Evolutionary conservation across 345 rosid species (phyloP).

Genomic region (Eucalyptus regnans): DNA sequence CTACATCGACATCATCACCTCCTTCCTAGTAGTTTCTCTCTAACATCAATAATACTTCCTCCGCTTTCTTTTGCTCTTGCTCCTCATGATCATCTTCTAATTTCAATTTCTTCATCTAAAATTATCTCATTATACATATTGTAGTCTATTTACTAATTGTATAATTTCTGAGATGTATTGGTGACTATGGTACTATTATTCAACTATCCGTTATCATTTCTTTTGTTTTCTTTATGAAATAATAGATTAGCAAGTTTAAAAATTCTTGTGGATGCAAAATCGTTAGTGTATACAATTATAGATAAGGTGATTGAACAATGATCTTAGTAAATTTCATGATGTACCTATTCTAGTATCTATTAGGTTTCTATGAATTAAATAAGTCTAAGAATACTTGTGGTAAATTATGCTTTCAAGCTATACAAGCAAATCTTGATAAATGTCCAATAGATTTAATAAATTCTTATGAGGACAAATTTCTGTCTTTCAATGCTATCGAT

Average conservation of each 20-base stretch:
- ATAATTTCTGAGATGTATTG: neutral
- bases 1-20: neutral
- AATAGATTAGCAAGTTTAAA: neutral
- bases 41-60: neutral
- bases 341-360: no score
- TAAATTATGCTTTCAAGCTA: neutral
- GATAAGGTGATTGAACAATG: neutral
- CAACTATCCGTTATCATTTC: no score
- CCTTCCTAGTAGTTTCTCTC: neutral
- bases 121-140: neutral
- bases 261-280: neutral
- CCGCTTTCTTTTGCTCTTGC: neutral
- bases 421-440: neutral
- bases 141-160: neutral
- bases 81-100: neutral
- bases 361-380: neutral
- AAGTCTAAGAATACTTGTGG: neutral
- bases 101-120: neutral
- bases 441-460: neutral
- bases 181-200: neutral
- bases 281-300: neutral
- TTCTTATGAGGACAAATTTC: neutral
- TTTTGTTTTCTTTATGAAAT: no score
- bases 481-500: neutral
- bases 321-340: neutral